Evolutionary conservation across 768 basidiomycete species (phyloP).

Genomic region (Hygrophorus russula): DNA sequence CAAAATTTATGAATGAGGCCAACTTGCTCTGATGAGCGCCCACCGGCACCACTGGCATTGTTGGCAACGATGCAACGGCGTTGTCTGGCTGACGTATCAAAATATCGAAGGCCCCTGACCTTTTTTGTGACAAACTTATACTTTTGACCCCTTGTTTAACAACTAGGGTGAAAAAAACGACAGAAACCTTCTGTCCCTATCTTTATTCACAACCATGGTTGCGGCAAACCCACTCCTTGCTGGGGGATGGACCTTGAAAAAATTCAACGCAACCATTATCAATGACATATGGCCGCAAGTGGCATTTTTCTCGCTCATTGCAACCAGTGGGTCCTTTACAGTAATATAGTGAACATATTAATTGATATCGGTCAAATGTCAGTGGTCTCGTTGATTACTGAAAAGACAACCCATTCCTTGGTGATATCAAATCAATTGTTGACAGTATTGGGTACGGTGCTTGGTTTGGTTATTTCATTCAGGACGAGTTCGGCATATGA

Average conservation of each 20-base stretch:
- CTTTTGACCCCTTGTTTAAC: no score
- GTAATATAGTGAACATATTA: neutral
- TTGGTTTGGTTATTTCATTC: constrained; percentile 64
- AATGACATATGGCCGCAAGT: constrained; percentile 61
- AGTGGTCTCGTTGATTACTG: constrained; percentile 52
- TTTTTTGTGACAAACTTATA: no score
- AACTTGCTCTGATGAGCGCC: no score
- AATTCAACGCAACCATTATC: constrained; percentile 46
- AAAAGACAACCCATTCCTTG: constrained; percentile 36
- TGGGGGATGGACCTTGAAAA: constrained; percentile 29
- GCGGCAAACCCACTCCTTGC: no score
- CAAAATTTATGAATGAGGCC: no score
- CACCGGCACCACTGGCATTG: no score
- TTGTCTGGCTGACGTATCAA: no score
- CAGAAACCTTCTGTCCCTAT: no score
- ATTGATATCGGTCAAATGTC: constrained; percentile 2
- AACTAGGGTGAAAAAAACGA: no score
- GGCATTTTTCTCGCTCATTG: constrained; percentile 48
- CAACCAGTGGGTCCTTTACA: constrained; percentile 30
- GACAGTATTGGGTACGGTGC: constrained; percentile 64
- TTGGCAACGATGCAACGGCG: no score
- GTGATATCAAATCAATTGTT: constrained; percentile 43
- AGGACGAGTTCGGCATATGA: constrained; percentile 65
- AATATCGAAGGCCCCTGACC: no score
- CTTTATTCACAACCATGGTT: no score